Evolutionary conservation across 805 yeast species (phyloP), one percentile per base, ranked within the genome.

Genomic region (Metschnikowia baotianmanensis): DNA sequence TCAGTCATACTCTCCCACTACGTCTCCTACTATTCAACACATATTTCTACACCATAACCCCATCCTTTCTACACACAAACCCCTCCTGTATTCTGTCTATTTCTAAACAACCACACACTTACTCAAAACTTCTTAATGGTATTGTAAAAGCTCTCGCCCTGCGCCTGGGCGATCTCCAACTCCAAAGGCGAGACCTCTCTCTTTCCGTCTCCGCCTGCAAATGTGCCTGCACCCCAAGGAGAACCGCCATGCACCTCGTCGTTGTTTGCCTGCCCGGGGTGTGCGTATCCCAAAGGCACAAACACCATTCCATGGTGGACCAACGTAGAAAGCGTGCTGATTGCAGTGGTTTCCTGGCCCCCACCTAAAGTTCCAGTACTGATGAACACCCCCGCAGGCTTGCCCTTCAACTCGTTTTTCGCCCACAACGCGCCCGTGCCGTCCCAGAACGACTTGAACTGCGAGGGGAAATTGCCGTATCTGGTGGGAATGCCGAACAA

Each of bases 141-240:
- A 39, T 69, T 62, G 57, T 68, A 81, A 66, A 87, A 87, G 28
- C 71, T 59, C 45, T 67, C 60, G 58, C 95, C 96, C 69, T 87
- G 96, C 44, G 65, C 66, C 34, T 58, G 57, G 19, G 88, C 91
- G 45, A 86, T 61, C 52, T 74, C 72, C 59, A 74, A 65, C 63
- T 87, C 96, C 43, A 83, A 66, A 15, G 67, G 73, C 31, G 80
- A 53, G 24, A 88, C 83, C 53, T 70, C 67, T 69, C 95, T 79
- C 6, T 85, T 76, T 36, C 95, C 95, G 57, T 83, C 91, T 37
- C 74, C 70, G 36, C 80, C 86, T 22, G 95, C 89, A 55, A 74
- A 70, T 27, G 86, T 67, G 52, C 95, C 95, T 24, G 95, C 84
- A 61, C 95, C 96, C 88, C 89, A 87, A 33, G 95, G 78, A 17